Conservation (phyloP, 225 moss, liverwort and hornwort genomes). For the Bryoerythrophyllum caledonicum region DNA sequence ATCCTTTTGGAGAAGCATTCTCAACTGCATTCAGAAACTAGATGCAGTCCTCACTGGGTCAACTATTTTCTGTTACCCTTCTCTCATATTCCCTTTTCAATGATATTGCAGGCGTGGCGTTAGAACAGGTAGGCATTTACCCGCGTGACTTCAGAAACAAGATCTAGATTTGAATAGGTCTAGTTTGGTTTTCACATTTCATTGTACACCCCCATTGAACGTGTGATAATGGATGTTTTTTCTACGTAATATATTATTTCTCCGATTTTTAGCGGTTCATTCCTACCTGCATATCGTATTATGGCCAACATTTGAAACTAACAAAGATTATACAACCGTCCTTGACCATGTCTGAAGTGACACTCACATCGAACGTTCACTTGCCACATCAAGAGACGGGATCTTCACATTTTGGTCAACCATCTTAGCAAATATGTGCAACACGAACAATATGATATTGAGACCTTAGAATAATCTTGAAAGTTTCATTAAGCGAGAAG, state of each 20-base stretch:
- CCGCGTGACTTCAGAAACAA: conserved; percentile 20
- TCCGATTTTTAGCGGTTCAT: not conserved
- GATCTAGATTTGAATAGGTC: conserved; percentile 37
- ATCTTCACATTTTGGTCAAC: no score
- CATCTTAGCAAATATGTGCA: no score
- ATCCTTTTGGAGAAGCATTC: not conserved
- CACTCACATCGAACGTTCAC: no score
- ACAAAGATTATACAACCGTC: no score
- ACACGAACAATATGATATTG: no score
- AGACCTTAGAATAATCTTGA: no score
- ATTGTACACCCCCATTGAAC: conserved; percentile 35
- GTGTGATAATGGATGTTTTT: conserved; percentile 39
- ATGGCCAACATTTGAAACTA: no score
- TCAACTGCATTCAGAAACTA: not conserved
- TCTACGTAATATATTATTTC: conserved; percentile 2
- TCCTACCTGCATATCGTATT: no score
- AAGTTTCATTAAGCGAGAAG: no score
- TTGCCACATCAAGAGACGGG: no score
- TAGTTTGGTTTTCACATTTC: conserved; percentile 43
- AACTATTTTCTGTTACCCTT: conserved; percentile 7
- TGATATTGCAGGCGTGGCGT: conserved; percentile 40
- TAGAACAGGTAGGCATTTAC: conserved; percentile 20
- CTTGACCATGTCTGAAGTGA: no score
- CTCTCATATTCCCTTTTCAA: not conserved
- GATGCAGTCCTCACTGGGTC: not conserved